A percentile compares a stretch with the other conserved stretches of the same genome.
Evolutionary conservation across 2,329 filamentous ascomycete species (phyloP).

Genomic region (Alternaria angustiovoidea): DNA sequence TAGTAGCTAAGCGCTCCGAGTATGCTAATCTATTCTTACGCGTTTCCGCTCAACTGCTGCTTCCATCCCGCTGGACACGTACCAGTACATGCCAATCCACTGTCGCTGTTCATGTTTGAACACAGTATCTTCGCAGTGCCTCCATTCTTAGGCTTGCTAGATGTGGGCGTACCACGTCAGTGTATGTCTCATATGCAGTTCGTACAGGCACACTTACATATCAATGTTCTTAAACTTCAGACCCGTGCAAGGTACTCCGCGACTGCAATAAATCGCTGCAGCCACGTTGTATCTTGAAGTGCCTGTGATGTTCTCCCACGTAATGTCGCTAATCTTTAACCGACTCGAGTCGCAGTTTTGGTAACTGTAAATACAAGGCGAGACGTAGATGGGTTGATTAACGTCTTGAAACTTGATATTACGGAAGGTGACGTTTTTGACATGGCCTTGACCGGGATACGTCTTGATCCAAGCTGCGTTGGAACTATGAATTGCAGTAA

Average conservation of each 20-base stretch:
- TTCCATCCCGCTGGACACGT: slow-evolving; percentile 35
- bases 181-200: not conserved
- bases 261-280: slow-evolving; percentile 54
- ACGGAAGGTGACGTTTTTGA: slow-evolving; percentile 56
- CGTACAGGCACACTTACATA: slow-evolving; percentile 32
- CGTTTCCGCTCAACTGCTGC: slow-evolving; percentile 38
- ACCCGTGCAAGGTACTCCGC: slow-evolving; percentile 53
- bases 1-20: not conserved
- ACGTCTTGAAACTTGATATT: slow-evolving; percentile 50
- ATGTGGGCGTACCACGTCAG: not conserved
- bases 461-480: slow-evolving; percentile 44
- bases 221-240: slow-evolving; percentile 58
- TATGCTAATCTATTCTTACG: slow-evolving; percentile 1
- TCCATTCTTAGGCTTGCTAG: slow-evolving; percentile 40
- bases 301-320: slow-evolving; percentile 61
- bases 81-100: slow-evolving; percentile 35
- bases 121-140: slow-evolving; percentile 32
- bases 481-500: slow-evolving; percentile 34
- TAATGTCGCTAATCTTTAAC: slow-evolving; percentile 56
- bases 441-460: slow-evolving; percentile 51
- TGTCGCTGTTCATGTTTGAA: slow-evolving; percentile 39
- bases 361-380: slow-evolving; percentile 56
- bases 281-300: slow-evolving; percentile 55
- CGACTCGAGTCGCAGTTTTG: slow-evolving; percentile 31
- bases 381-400: slow-evolving; percentile 61